Conservation (phyloP, 2,329 filamentous ascomycete species). For the Aureobasidium vineae region DNA sequence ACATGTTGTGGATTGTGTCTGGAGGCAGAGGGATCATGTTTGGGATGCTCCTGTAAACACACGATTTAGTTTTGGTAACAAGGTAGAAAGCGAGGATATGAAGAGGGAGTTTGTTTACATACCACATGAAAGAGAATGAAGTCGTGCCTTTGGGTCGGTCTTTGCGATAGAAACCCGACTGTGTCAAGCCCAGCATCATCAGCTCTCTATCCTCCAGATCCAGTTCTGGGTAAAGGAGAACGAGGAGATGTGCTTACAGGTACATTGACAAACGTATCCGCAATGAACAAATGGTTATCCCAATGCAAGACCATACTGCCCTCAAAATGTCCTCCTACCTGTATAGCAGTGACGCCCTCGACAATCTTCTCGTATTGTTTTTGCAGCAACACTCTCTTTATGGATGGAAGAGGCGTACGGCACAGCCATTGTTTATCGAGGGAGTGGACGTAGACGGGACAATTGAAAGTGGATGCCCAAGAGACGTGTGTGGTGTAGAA, state of each 20-base stretch:
- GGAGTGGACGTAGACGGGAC: slow-evolving; percentile 65
- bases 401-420: slow-evolving; percentile 43
- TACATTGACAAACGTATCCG: slow-evolving; percentile 73
- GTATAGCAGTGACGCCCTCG: slow-evolving; percentile 60
- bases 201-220: neutral
- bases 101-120: neutral
- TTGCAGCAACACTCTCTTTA: slow-evolving; percentile 48
- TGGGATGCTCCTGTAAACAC: slow-evolving; percentile 58
- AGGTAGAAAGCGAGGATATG: too few species aligned
- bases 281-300: slow-evolving; percentile 63
- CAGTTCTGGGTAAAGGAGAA: neutral
- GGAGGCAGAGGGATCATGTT: slow-evolving; percentile 71
- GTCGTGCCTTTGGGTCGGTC: slow-evolving; percentile 47
- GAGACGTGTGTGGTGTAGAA: slow-evolving; percentile 75
- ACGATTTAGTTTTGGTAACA: too few species aligned
- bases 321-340: slow-evolving; percentile 76
- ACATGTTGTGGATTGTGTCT: slow-evolving; percentile 64
- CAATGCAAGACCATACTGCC: slow-evolving; percentile 68
- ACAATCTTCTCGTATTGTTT: slow-evolving; percentile 39
- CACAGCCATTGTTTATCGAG: slow-evolving; percentile 67
- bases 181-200: neutral
- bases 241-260: slow-evolving; percentile 44
- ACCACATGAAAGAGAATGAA: slow-evolving; percentile 66
- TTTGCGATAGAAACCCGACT: slow-evolving; percentile 41
- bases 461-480: slow-evolving; percentile 68